Evolutionary conservation across 2,329 filamentous ascomycete genomes (phyloP).

Genomic region (Dothideomycetes sp.): DNA sequence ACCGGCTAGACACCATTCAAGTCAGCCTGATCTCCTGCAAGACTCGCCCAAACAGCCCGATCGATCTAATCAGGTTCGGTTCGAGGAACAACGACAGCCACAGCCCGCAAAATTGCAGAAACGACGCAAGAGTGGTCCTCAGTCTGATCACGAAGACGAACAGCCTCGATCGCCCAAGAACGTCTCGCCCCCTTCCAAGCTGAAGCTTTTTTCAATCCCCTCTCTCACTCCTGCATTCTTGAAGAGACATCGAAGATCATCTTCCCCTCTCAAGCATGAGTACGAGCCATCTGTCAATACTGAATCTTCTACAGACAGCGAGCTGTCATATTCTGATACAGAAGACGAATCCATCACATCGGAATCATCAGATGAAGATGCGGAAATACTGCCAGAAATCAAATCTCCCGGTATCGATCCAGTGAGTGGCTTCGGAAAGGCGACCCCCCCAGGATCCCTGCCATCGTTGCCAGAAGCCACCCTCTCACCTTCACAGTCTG

Average conservation of each 20-base stretch:
- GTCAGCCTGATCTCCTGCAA: conserved; percentile 29
- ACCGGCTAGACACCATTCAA: conserved; percentile 35
- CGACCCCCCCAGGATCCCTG: conserved; percentile 21
- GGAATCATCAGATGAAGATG: conserved; percentile 43
- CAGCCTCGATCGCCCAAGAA: too few relatives aligned
- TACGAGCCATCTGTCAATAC: conserved; percentile 78
- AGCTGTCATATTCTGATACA: conserved; percentile 39
- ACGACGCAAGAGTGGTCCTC: conserved; percentile 15
- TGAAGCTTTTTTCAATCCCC: conserved; percentile 18
- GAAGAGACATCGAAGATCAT: conserved; percentile 58
- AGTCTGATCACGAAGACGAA: too few relatives aligned
- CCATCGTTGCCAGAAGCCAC: conserved; percentile 37
- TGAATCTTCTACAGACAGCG: conserved; percentile 50
- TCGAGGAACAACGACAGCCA: conserved; percentile 15
- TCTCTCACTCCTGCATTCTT: conserved; percentile 29
- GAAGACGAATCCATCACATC: conserved; percentile 42
- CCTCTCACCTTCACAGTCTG: conserved; percentile 70
- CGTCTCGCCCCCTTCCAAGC: conserved; percentile 12
- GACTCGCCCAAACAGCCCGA: conserved; percentile 15
- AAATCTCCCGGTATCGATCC: conserved; percentile 19
- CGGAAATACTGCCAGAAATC: conserved; percentile 13
- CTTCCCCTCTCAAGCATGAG: conserved; percentile 93
- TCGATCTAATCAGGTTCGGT: background rate
- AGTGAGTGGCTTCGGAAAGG: conserved; percentile 26
- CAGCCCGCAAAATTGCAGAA: conserved; percentile 29